Evolutionary conservation across 1,139 yeast species (phyloP), one percentile per base, ranked within the genome.

Genomic region (Saccharomyces hybrid): DNA sequence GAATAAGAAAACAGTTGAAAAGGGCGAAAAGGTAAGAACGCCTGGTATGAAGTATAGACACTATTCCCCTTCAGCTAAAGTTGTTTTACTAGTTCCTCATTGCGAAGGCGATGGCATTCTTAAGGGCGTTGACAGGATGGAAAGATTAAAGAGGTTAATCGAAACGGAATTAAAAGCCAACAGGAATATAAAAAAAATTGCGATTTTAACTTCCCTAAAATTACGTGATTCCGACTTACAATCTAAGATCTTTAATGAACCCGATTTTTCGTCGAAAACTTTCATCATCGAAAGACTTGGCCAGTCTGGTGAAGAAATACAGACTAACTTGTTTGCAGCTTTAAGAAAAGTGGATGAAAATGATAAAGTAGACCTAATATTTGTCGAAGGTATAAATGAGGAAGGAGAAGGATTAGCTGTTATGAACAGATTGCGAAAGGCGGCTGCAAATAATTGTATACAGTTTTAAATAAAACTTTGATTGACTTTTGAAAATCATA

Each of bases 21-120:
- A 76, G 25, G 70, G 76, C 52, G 96, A 87, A 64, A 77, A 83
- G 0, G 98, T 91, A 0, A 79, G 87, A 61, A 93, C 99, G 0
- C 99, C 99, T 0, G 99, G 99, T 0, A 93, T 93, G 99, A 93
- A 93, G 67, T 93, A 93, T 68, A 83, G 88, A 62, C 99, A 93
- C 69, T 93, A 93, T 70, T 88, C 97, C 0, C 99, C 99, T 1
- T 78, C 79, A 2, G 96, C 97, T 0, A 82, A 80, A 56, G 97
- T 93, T 5, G 76, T 87, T 0, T 70, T 91, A 13, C 83, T 89
- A 59, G 71, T 76, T 11, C 78, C 72, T 11, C 46, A 59, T 2
- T 60, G 56, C 28, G 41, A 48, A 14, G 54, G 46, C 9, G 28
- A 34, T 5, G 23, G 27, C 13, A 55, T 46, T 42, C 29, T 11